phyloP scores from a whole-genome alignment of 192 early-diverging fungal species.

The Backusella tuberculispora region DNA sequence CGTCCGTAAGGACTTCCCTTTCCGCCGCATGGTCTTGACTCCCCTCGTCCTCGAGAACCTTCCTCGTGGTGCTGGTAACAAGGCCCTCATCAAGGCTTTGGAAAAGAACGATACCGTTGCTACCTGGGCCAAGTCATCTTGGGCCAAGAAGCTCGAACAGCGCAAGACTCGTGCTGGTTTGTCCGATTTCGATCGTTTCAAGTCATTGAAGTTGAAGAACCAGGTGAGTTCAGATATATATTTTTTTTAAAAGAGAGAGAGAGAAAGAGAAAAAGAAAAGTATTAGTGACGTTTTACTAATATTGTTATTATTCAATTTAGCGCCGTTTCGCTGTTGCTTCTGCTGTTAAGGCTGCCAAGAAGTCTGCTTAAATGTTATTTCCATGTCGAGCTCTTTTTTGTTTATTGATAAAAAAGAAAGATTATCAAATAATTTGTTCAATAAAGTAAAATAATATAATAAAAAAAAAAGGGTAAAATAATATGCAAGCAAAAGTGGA shows the following conservation, averaged over 20 bases:
- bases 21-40: conserved; percentile 92
- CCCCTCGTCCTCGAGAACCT: conserved; percentile 83
- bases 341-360: conserved; percentile 15
- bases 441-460: conserved; percentile 5
- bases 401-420: conserved; percentile 25
- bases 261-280: background rate
- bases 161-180: conserved; percentile 78
- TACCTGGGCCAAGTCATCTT: conserved; percentile 87
- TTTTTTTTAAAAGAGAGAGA: too few relatives aligned
- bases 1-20: conserved; percentile 81
- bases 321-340: conserved; percentile 22
- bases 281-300: background rate
- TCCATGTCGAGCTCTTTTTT: conserved; percentile 16
- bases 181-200: conserved; percentile 98
- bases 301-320: background rate
- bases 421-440: conserved; percentile 14
- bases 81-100: conserved; percentile 77
- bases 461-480: conserved; percentile 1
- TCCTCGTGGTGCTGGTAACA: conserved; percentile 80
- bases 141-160: conserved; percentile 95
- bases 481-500: background rate
- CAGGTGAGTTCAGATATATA: conserved; percentile 57
- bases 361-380: conserved; percentile 18
- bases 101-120: conserved; percentile 84
- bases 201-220: conserved; percentile 93